phyloP scores from a whole-genome alignment of 2,329 filamentous ascomycete genomes.

The Colletotrichum sp. region DNA sequence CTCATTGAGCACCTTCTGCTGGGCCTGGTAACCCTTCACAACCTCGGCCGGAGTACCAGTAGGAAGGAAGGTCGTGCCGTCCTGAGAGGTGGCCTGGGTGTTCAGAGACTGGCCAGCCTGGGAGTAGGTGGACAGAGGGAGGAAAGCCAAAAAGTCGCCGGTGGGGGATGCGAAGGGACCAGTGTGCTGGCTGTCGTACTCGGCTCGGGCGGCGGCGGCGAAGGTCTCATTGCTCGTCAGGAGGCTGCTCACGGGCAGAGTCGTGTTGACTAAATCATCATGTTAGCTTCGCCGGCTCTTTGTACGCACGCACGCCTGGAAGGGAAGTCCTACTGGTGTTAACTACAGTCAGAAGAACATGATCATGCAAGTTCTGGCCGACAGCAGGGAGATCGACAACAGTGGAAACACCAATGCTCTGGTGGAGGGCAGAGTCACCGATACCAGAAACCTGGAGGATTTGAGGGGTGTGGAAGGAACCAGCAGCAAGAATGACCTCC shows the following conservation, averaged over 20 bases:
- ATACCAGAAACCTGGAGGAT: slow-evolving; percentile 57
- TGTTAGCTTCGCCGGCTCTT: neutral
- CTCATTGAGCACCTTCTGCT: slow-evolving; percentile 36
- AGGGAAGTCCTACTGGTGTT: slow-evolving; percentile 1
- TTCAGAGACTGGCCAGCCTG: slow-evolving; percentile 26
- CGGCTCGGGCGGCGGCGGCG: slow-evolving; percentile 32
- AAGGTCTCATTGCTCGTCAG: slow-evolving; percentile 37
- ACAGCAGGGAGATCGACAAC: slow-evolving; percentile 20
- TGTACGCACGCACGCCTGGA: neutral
- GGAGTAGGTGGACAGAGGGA: slow-evolving; percentile 31
- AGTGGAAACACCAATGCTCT: slow-evolving; percentile 11
- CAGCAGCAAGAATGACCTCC: slow-evolving; percentile 48
- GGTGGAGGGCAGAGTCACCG: slow-evolving; percentile 30
- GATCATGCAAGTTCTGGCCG: slow-evolving; percentile 23
- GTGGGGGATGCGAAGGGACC: slow-evolving; percentile 34
- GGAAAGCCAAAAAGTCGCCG: slow-evolving; percentile 20
- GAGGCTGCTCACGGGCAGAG: slow-evolving; percentile 15
- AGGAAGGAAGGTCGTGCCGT: slow-evolving; percentile 37
- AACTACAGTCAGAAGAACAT: slow-evolving; percentile 9
- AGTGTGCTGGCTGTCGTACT: slow-evolving; percentile 32
- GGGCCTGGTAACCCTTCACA: slow-evolving; percentile 40
- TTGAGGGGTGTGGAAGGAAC: slow-evolving; percentile 44
- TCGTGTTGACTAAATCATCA: slow-evolving; percentile 5
- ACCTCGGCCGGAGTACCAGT: slow-evolving; percentile 36
- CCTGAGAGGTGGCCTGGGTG: slow-evolving; percentile 33